Evolutionary conservation across 805 yeast genomes (phyloP).

Genomic region (Wickerhamiella dianesei): DNA sequence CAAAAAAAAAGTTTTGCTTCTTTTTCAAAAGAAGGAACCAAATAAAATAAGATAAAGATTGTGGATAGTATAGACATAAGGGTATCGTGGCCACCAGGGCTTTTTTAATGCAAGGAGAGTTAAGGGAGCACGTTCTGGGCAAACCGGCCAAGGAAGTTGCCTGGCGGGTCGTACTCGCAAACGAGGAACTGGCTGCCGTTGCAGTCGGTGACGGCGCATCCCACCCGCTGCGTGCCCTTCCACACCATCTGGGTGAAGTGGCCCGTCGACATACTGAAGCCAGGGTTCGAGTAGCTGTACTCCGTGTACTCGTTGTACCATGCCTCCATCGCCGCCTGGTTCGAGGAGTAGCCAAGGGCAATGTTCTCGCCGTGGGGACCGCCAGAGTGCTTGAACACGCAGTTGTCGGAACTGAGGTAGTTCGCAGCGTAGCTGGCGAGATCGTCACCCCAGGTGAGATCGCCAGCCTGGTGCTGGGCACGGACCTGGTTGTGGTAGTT

Average conservation of each 20-base stretch:
- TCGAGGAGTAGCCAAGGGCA: constrained; percentile 49
- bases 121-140: constrained; percentile 19
- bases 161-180: constrained; percentile 61
- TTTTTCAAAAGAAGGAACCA: too few species aligned
- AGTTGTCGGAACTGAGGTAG: constrained; percentile 34
- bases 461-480: constrained; percentile 37
- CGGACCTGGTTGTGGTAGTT: constrained; percentile 49
- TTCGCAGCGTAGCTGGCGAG: constrained; percentile 41
- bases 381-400: constrained; percentile 49
- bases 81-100: not conserved
- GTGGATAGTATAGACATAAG: not conserved
- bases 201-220: constrained; percentile 45
- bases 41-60: too few species aligned
- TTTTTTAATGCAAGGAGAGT: not conserved
- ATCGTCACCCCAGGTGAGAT: constrained; percentile 39
- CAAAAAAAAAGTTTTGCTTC: too few species aligned
- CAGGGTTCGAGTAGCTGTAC: constrained; percentile 40
- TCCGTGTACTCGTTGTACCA: constrained; percentile 55
- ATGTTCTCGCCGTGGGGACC: constrained; percentile 64
- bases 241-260: constrained; percentile 75
- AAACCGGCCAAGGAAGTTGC: constrained; percentile 39
- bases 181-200: constrained; percentile 42
- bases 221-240: constrained; percentile 45
- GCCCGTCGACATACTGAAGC: constrained; percentile 39
- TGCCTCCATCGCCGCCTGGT: constrained; percentile 46